Evolutionary conservation across 2,329 filamentous ascomycete genomes (phyloP), one percentile per base, ranked within the genome.

Genomic region (Dichotomopilus funicola): DNA sequence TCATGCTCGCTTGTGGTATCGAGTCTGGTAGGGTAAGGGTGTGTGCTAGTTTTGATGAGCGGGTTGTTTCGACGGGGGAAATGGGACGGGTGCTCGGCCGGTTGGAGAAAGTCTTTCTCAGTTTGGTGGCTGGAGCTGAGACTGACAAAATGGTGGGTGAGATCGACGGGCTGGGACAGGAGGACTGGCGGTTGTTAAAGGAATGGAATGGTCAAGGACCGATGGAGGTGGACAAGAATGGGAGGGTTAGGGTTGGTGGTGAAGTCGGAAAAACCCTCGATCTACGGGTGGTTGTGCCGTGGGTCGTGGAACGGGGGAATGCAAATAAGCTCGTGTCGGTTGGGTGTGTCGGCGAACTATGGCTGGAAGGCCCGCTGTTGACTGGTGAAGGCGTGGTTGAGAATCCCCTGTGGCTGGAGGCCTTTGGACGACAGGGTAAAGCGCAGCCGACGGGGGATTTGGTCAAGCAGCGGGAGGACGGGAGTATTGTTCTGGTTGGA

Each of bases 1-100:
- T 78, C 2, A 79, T 78, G 76, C 57, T 78, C 27, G 75, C 68
- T 3, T 77, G 69, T 60, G 73, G 72, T 5, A 71, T 77, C 5
- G 65, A 66, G 27, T 72, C 71, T 56, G 69, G 61, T 6, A 73
- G 34, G 27, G n/a, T 78, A 53, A 64, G 72, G 54, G 68, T 75
- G 9, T 72, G 70, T 27, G 73, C 73, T 1, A 75, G 69, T 59
- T 76, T 75, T 40, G 74, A 76, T 44, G 72, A 56, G 6, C 37
- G 53, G 0, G 9, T 59, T 9, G 50, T 62, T 3, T 48, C 35
- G 6, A 51, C 34, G 27, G 33, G 19, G 31, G 38, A 56, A 48
- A 60, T 62, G 47, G 49, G 49, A 40, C 40, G 59, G 8, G 51
- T 63, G 1, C 48, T 61, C 7, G 54, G 46, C 19, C 60, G 60